Conservation (phyloP, 106 monocot genomes). For the Hemerocallis citrina region DNA sequence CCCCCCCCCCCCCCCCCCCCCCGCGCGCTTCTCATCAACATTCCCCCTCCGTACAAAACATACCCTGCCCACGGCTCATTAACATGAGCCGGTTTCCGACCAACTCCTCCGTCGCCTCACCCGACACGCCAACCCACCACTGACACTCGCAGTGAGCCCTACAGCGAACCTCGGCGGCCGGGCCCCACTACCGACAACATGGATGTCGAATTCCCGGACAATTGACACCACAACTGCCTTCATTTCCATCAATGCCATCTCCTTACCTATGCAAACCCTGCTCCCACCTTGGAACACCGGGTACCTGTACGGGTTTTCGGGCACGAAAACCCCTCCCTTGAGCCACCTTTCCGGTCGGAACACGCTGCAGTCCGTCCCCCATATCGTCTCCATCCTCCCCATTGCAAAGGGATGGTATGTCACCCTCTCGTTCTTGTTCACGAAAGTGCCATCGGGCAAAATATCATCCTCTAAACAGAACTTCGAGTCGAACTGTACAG, state of each 20-base stretch:
- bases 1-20: too few species aligned
- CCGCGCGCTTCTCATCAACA: too few species aligned
- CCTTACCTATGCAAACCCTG: slow-evolving; percentile 26
- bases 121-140: slow-evolving; percentile 8
- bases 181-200: neutral
- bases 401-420: slow-evolving; percentile 41
- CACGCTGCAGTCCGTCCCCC: slow-evolving; percentile 15
- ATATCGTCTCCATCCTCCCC: slow-evolving; percentile 29
- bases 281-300: slow-evolving; percentile 18
- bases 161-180: slow-evolving; percentile 17
- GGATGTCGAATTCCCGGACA: slow-evolving; percentile 13
- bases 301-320: slow-evolving; percentile 15
- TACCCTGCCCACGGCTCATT: neutral
- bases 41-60: too few species aligned
- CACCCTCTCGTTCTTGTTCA: slow-evolving; percentile 13
- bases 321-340: neutral
- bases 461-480: slow-evolving; percentile 34
- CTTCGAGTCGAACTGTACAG: slow-evolving; percentile 49
- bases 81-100: neutral
- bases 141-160: slow-evolving; percentile 28
- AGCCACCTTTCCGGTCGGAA: slow-evolving; percentile 25
- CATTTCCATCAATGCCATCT: slow-evolving; percentile 30
- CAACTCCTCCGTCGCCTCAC: neutral
- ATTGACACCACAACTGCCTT: slow-evolving; percentile 29
- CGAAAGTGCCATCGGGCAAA: slow-evolving; percentile 31